These are phyloP conservation scores for Monilinia fructigena DNA, from an alignment of 2,329 filamentous ascomycete species.

Conservation along the genomic window DNA sequence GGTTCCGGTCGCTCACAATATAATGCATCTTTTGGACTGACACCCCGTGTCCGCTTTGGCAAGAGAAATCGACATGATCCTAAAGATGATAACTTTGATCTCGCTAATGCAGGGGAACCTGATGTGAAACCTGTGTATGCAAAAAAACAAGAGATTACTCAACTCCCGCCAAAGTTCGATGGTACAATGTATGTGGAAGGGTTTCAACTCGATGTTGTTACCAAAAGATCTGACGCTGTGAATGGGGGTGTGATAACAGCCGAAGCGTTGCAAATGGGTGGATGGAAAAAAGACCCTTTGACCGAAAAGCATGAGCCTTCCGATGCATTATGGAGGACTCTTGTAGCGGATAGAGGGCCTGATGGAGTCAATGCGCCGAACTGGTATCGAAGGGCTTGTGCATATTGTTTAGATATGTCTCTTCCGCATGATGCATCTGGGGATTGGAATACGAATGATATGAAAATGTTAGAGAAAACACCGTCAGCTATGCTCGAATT, in stretches of 20 bases:
- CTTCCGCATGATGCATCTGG: constrained; percentile 10
- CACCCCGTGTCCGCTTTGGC: not conserved
- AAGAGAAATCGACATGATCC: not conserved
- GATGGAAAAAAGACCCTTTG: constrained; percentile 15
- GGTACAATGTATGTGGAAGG: constrained; percentile 25
- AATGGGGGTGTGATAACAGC: constrained; percentile 21
- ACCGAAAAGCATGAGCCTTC: not conserved
- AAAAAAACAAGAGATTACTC: not conserved
- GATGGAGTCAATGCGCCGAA: constrained; percentile 26
- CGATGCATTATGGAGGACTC: constrained; percentile 30
- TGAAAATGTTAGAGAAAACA: constrained; percentile 17
- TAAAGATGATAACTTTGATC: not conserved
- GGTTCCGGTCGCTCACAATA: constrained; percentile 21
- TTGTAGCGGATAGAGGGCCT: constrained; percentile 30
- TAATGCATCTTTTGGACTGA: constrained; percentile 24
- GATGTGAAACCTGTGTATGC: not conserved
- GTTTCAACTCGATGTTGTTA: constrained; percentile 22
- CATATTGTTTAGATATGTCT: constrained; percentile 23
- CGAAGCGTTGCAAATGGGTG: constrained; percentile 23
- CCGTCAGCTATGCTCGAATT: constrained; percentile 21
- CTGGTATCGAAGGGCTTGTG: constrained; percentile 31
- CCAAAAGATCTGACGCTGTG: constrained; percentile 16
- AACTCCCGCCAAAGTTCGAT: constrained; percentile 18
- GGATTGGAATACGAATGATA: constrained; percentile 25
- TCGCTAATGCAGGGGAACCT: not conserved